Evolutionary conservation across 1,284 basidiomycete species (phyloP).

Genomic region (Malassezia equina): DNA sequence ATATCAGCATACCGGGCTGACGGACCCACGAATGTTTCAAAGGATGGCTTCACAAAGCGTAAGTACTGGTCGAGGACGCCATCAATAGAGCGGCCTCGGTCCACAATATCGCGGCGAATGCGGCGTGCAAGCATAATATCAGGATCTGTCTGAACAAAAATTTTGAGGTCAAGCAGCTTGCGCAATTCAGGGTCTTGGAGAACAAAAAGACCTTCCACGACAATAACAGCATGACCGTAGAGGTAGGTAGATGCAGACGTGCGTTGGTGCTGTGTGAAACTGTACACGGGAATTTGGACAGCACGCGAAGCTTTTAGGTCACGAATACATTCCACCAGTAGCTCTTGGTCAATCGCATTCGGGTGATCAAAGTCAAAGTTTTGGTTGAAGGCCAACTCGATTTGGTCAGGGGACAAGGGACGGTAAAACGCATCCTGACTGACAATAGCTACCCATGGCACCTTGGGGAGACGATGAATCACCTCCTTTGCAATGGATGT

Average conservation of each 20-base stretch:
- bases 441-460: conserved; percentile 43
- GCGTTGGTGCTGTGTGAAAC: conserved; percentile 81
- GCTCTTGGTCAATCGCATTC: conserved; percentile 76
- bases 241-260: conserved; percentile 75
- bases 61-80: conserved; percentile 88
- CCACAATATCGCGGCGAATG: conserved; percentile 73
- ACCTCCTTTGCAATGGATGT: conserved; percentile 51
- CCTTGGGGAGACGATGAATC: conserved; percentile 33
- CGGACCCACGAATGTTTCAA: conserved; percentile 87
- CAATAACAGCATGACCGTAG: conserved; percentile 90
- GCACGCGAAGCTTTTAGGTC: conserved; percentile 62
- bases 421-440: conserved; percentile 86
- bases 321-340: conserved; percentile 70
- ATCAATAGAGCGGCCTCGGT: conserved; percentile 72
- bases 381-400: conserved; percentile 66
- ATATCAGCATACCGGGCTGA: conserved; percentile 71
- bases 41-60: conserved; percentile 73
- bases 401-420: conserved; percentile 64
- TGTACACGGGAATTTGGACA: conserved; percentile 73
- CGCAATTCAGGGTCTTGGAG: conserved; percentile 61
- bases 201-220: conserved; percentile 87
- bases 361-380: conserved; percentile 88
- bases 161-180: conserved; percentile 81
- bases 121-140: conserved; percentile 93
- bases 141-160: conserved; percentile 62